These are phyloP conservation scores for Circinella umbellata DNA, from an alignment of 371 early-diverging fungal species.

Conservation along the genomic window DNA sequence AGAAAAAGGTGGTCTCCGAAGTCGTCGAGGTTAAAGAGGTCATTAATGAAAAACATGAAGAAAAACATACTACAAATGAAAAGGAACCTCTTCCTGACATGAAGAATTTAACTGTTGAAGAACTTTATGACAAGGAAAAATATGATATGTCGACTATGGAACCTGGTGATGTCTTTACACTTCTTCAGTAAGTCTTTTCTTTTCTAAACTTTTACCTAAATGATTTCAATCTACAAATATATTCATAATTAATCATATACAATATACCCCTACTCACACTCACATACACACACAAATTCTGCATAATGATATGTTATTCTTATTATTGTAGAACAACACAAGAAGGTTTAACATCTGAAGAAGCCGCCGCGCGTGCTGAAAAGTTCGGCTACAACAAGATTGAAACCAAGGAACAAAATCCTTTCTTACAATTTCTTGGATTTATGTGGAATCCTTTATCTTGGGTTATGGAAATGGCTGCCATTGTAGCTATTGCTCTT, in stretches of 20 bases:
- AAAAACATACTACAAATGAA: too few species aligned
- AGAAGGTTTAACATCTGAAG: conserved; percentile 66
- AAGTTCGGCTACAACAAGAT: conserved; percentile 76
- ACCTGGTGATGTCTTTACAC: conserved; percentile 71
- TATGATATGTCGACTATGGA: conserved; percentile 83
- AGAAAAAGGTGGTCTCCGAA: neutral
- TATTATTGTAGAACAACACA: conserved; percentile 50
- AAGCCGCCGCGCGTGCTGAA: conserved; percentile 66
- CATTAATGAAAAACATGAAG: conserved; percentile 7
- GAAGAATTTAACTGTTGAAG: conserved; percentile 62
- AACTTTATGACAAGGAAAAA: conserved; percentile 83
- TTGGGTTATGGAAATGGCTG: conserved; percentile 84
- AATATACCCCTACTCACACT: too few species aligned
- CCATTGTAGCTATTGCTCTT: conserved; percentile 73
- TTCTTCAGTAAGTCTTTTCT: conserved; percentile 59
- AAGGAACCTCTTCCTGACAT: conserved; percentile 15
- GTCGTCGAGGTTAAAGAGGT: conserved; percentile 4
- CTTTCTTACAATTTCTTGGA: conserved; percentile 83
- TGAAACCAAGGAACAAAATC: conserved; percentile 79
- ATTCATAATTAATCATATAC: too few species aligned
- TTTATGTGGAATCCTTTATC: conserved; percentile 88
- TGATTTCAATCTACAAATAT: too few species aligned
- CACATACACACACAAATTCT: too few species aligned
- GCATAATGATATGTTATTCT: neutral
- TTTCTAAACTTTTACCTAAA: neutral